These are phyloP conservation scores for Phytophthora nicotianae DNA, from an alignment of 352 stramenopile species.

Conservation along the genomic window DNA sequence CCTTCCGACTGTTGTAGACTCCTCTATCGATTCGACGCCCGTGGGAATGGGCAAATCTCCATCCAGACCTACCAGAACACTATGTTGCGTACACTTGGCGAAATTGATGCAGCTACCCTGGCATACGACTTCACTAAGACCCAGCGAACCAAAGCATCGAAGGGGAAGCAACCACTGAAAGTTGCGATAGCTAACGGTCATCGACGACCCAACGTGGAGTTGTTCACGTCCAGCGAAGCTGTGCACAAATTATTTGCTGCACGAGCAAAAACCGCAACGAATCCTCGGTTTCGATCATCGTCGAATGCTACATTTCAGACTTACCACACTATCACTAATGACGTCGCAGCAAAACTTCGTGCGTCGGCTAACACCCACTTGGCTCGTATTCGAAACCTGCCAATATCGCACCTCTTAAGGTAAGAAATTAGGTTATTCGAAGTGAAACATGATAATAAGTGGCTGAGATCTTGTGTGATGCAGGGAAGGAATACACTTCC, in stretches of 20 bases:
- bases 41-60: slow-evolving; percentile 34
- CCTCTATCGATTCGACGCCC: slow-evolving; percentile 48
- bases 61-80: slow-evolving; percentile 17
- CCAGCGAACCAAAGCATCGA: slow-evolving; percentile 3
- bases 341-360: slow-evolving; percentile 22
- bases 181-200: slow-evolving; percentile 35
- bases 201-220: slow-evolving; percentile 38
- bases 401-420: slow-evolving; percentile 47
- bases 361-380: slow-evolving; percentile 41
- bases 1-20: slow-evolving; percentile 40
- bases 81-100: slow-evolving; percentile 18
- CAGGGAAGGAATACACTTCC: slow-evolving; percentile 50
- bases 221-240: slow-evolving; percentile 44
- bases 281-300: neutral
- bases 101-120: slow-evolving; percentile 9
- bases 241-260: slow-evolving; percentile 52
- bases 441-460: slow-evolving; percentile 11
- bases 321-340: neutral
- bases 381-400: slow-evolving; percentile 47
- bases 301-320: neutral
- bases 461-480: neutral
- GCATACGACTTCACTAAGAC: slow-evolving; percentile 13
- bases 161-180: slow-evolving; percentile 22
- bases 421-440: slow-evolving; percentile 16
- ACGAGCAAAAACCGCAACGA: slow-evolving; percentile 22